These are phyloP conservation scores for Phaeosphaeriaceae sp. DNA, from an alignment of 2,329 filamentous ascomycete species.

Conservation along the genomic window DNA sequence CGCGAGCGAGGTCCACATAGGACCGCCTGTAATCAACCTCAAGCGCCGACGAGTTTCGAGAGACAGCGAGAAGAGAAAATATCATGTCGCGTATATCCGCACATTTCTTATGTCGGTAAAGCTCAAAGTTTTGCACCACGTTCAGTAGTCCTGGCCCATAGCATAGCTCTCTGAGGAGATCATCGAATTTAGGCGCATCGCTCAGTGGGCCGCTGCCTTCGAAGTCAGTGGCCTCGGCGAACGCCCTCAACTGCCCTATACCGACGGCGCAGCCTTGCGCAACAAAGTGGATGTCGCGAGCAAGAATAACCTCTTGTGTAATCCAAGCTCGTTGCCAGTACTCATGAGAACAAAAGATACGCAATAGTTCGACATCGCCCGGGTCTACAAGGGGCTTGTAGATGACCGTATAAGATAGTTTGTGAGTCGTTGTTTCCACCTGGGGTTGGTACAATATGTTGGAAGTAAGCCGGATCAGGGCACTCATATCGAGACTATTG, in stretches of 20 bases:
- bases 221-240: not conserved
- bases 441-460: too few relatives aligned
- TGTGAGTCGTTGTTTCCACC: too few relatives aligned
- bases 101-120: slow-evolving; percentile 2
- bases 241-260: not conserved
- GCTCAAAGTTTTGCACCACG: not conserved
- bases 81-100: slow-evolving; percentile 3
- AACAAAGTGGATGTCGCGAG: too few relatives aligned
- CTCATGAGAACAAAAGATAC: not conserved
- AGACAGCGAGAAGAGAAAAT: slow-evolving; percentile 9
- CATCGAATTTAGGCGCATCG: too few relatives aligned
- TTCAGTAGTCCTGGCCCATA: not conserved
- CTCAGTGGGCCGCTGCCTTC: too few relatives aligned
- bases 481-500: not conserved
- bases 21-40: slow-evolving; percentile 4
- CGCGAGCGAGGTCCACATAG: too few relatives aligned
- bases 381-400: too few relatives aligned
- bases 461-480: too few relatives aligned
- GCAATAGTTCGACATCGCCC: not conserved
- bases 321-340: slow-evolving; percentile 39
- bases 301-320: slow-evolving; percentile 10
- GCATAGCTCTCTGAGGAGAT: not conserved
- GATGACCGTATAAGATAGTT: too few relatives aligned
- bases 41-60: not conserved
- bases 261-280: too few relatives aligned